Percentiles rank a stretch among this genome's conserved stretches.
Evolutionary conservation across 2,329 filamentous ascomycete species (phyloP).

Genomic region (Pseudocercospora fijiensis): DNA sequence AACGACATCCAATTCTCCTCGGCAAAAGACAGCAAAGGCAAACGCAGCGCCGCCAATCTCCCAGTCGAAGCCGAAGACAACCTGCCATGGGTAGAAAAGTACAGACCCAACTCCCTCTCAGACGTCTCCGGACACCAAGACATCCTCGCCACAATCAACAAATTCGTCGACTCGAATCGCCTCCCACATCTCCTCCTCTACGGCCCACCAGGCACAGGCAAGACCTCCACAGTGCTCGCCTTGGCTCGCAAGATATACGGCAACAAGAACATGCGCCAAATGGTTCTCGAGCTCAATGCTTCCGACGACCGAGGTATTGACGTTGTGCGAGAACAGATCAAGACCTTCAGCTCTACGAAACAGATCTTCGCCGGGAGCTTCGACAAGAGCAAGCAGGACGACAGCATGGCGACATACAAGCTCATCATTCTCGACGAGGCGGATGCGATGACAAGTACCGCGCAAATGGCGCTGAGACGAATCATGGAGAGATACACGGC

Average conservation of each 20-base stretch:
- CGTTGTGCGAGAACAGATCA: slow-evolving; percentile 97
- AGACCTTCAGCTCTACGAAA: slow-evolving; percentile 96
- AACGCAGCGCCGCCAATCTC: slow-evolving; percentile 86
- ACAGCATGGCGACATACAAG: slow-evolving; percentile 73
- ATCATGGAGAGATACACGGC: slow-evolving; percentile 99
- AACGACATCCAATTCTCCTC: slow-evolving; percentile 67
- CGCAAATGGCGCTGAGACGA: slow-evolving; percentile 91
- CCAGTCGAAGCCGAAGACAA: slow-evolving; percentile 92
- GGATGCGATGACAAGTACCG: slow-evolving; percentile 99
- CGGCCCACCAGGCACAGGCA: slow-evolving; percentile 92
- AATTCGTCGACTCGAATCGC: slow-evolving; percentile 91
- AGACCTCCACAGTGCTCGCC: slow-evolving; percentile 94
- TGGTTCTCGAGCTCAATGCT: slow-evolving; percentile 97
- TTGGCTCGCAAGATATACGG: slow-evolving; percentile 93
- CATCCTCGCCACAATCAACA: slow-evolving; percentile 96
- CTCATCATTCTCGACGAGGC: slow-evolving; percentile 97
- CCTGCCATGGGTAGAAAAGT: slow-evolving; percentile 97
- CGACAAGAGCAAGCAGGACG: slow-evolving; percentile 36
- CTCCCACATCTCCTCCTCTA: slow-evolving; percentile 95
- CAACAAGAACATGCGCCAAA: slow-evolving; percentile 86
- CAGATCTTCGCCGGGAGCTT: slow-evolving; percentile 74
- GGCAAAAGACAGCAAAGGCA: slow-evolving; percentile 73
- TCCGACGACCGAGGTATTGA: slow-evolving; percentile 97
- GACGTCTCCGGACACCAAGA: slow-evolving; percentile 97
- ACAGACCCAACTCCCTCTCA: slow-evolving; percentile 80